phyloP scores from a whole-genome alignment of 192 early-diverging fungal species.

The Linnemannia schmuckeri region DNA sequence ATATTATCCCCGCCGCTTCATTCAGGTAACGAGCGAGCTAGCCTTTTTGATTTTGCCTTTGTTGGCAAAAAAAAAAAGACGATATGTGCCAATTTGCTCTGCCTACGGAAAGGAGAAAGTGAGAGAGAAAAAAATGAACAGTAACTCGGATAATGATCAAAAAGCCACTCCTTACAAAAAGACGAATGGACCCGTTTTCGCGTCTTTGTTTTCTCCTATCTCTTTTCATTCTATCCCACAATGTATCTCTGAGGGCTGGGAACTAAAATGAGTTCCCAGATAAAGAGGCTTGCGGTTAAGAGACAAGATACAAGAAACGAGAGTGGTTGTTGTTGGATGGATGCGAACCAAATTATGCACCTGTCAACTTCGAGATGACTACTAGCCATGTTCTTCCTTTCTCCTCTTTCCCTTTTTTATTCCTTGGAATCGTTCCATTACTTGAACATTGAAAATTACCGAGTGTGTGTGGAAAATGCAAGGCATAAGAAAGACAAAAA shows the following conservation, averaged over 20 bases:
- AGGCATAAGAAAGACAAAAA: neutral
- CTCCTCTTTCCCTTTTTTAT: neutral
- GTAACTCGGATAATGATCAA: neutral
- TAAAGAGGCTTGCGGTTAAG: neutral
- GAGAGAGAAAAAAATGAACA: neutral
- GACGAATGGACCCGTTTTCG: neutral
- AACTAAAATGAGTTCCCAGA: neutral
- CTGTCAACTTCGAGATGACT: neutral
- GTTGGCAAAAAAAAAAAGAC: neutral
- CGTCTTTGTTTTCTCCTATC: neutral
- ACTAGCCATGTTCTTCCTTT: neutral
- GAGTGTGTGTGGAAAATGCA: neutral
- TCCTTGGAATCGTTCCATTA: neutral
- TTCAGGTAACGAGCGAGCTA: neutral
- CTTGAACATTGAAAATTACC: neutral
- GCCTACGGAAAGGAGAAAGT: neutral
- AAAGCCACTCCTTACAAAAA: neutral
- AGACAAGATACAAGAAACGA: neutral
- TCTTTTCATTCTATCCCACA: neutral
- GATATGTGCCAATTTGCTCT: neutral
- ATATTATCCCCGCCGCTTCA: neutral
- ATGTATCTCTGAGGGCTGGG: neutral
- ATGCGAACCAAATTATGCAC: neutral
- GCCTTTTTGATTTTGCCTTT: neutral
- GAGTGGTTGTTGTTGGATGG: neutral